Evolutionary conservation across 2,329 filamentous ascomycete genomes (phyloP).

Genomic region (Ophiostoma piceae): DNA sequence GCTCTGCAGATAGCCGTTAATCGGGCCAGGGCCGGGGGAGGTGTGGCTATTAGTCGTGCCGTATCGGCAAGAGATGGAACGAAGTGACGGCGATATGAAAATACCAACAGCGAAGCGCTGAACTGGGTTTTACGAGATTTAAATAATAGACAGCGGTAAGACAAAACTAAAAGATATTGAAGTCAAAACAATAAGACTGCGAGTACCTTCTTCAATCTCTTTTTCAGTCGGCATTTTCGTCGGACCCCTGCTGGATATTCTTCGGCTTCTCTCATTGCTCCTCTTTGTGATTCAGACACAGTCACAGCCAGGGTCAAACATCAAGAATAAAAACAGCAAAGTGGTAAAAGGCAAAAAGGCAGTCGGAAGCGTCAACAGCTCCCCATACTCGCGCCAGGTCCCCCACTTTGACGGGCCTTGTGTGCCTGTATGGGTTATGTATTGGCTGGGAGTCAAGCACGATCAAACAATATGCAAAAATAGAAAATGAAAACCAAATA

Average conservation of each 20-base stretch:
- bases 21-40: neutral
- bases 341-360: neutral
- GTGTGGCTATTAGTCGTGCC: neutral
- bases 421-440: constrained; percentile 12
- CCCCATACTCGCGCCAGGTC: neutral
- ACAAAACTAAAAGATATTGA: neutral
- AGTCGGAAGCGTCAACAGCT: neutral
- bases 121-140: neutral
- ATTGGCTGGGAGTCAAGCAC: neutral
- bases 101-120: neutral
- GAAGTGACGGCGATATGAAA: neutral
- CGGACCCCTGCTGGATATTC: neutral
- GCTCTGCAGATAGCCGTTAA: neutral
- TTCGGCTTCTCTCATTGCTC: neutral
- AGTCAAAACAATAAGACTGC: neutral
- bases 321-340: neutral
- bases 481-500: neutral
- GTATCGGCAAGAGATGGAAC: neutral
- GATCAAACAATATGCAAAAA: neutral
- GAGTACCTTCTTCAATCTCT: neutral
- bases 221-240: neutral
- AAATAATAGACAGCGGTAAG: neutral
- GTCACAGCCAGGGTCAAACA: neutral
- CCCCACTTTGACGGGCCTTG: neutral
- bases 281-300: neutral